Evolutionary conservation across 2,329 filamentous ascomycete genomes (phyloP).

Genomic region (Monilinia fructicola): DNA sequence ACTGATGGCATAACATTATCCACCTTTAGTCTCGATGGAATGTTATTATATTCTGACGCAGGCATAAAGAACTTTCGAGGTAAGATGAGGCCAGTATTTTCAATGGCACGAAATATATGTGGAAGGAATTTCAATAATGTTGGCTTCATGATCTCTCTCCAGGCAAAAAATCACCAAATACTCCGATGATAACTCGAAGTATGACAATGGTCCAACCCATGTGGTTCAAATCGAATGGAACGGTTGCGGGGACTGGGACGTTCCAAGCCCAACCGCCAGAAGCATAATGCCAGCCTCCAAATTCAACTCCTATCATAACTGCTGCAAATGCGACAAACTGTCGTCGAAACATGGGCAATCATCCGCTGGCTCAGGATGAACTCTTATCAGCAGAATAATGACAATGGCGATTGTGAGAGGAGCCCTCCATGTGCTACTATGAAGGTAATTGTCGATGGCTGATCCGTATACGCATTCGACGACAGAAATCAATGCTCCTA

Average conservation of each 20-base stretch:
- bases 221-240: slow-evolving; percentile 63
- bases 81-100: slow-evolving; percentile 73
- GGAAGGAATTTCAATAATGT: slow-evolving; percentile 74
- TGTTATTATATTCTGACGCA: slow-evolving; percentile 84
- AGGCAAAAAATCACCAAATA: slow-evolving; percentile 85
- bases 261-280: slow-evolving; percentile 48
- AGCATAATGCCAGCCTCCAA: slow-evolving; percentile 78
- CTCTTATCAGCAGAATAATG: slow-evolving; percentile 74
- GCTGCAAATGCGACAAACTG: slow-evolving; percentile 89
- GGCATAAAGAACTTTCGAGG: slow-evolving; percentile 89
- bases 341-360: slow-evolving; percentile 98
- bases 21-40: slow-evolving; percentile 69
- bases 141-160: slow-evolving; percentile 89
- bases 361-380: slow-evolving; percentile 94
- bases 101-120: slow-evolving; percentile 82
- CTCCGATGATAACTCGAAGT: slow-evolving; percentile 72
- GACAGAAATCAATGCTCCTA: slow-evolving; percentile 66
- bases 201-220: slow-evolving; percentile 65
- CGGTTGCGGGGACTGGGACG: slow-evolving; percentile 53
- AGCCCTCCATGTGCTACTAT: slow-evolving; percentile 62
- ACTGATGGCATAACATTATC: slow-evolving; percentile 90
- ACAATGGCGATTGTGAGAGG: slow-evolving; percentile 63
- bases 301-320: slow-evolving; percentile 80
- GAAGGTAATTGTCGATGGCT: slow-evolving; percentile 68
- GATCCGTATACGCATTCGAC: slow-evolving; percentile 61